Evolutionary conservation across 495 filamentous ascomycete genomes (phyloP), one percentile per base, ranked within the genome.

Genomic region (Lophiostoma macrostomum): DNA sequence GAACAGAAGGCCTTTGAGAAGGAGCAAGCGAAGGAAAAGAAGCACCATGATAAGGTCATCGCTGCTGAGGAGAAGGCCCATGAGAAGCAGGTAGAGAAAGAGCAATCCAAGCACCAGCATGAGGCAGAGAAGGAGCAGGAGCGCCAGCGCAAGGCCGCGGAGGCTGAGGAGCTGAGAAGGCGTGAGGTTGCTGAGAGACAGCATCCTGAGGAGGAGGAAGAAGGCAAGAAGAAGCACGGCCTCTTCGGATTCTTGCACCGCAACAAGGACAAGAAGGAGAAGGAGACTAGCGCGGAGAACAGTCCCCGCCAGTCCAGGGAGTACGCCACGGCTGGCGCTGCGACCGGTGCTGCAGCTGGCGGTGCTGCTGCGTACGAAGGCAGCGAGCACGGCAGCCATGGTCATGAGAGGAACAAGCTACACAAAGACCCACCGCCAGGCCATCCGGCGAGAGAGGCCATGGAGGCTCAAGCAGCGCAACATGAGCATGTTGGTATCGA

Each of bases 191-290:
- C 20, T 6, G 13, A 14, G 31, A 23, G 46, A 22, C 22, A 53
- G 6, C 5, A 42, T 42, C 16, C 12, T 4, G 34, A 40, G 30
- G 16, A 46, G 38, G 44, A 48, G n/a, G 25, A 53, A 19, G 16
- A 46, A 12, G 45, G 40, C 32, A 56, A 39, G 50, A 40, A 60
- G 43, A 64, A 56, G 46, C 49, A 56, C 27, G 23, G 34, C 20
- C 49, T 68, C 7, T 54, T 68, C 20, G 65, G 65, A 1, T 66
- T 71, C 41, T 34, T 71, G 19, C 64, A 67, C 27, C 60, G 56
- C 11, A 56, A 68, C 48, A 65, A 67, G 34, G 54, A 65, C 16
- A 56, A 61, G 31, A 37, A 64, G 18, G 23, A 52, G 5, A 47
- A 35, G 14, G 43, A 46, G 11, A 49, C 54, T 20, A 49, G 18